Evolutionary conservation across 179 eudicot species (phyloP).

Genomic region (Pouteria campechiana): DNA sequence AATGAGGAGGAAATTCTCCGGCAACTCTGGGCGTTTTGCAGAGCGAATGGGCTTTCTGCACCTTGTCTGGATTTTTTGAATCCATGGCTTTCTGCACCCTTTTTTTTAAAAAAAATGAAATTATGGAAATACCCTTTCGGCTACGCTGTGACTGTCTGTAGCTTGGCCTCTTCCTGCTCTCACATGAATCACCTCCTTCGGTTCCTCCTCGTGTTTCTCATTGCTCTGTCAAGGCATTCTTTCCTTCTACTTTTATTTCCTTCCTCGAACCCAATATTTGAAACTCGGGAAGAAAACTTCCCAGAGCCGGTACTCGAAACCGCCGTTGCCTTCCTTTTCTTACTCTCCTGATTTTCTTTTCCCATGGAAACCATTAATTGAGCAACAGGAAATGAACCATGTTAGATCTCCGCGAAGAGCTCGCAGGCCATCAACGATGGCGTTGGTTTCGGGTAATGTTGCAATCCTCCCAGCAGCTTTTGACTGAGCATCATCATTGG

Average conservation of each 20-base stretch:
- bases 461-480: slow-evolving; percentile 58
- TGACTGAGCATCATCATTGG: slow-evolving; percentile 85
- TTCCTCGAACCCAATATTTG: slow-evolving; percentile 16
- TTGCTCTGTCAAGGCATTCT: slow-evolving; percentile 24
- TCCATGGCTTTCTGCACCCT: no score
- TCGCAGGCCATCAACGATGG: slow-evolving; percentile 92
- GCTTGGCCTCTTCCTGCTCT: slow-evolving; percentile 93
- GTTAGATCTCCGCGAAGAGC: slow-evolving; percentile 88
- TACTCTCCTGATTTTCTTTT: slow-evolving; percentile 10
- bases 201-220: slow-evolving; percentile 31
- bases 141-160: slow-evolving; percentile 92
- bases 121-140: slow-evolving; percentile 91
- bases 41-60: no score
- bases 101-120: no score
- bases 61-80: no score
- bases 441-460: slow-evolving; percentile 52
- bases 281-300: slow-evolving; percentile 30
- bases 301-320: slow-evolving; percentile 27
- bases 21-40: no score
- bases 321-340: slow-evolving; percentile 45
- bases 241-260: slow-evolving; percentile 50
- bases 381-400: slow-evolving; percentile 14
- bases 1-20: no score
- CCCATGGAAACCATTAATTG: slow-evolving; percentile 4
- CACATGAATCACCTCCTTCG: slow-evolving; percentile 73